phyloP scores from a whole-genome alignment of 2,329 filamentous ascomycete genomes.

The Alternaria longipes region DNA sequence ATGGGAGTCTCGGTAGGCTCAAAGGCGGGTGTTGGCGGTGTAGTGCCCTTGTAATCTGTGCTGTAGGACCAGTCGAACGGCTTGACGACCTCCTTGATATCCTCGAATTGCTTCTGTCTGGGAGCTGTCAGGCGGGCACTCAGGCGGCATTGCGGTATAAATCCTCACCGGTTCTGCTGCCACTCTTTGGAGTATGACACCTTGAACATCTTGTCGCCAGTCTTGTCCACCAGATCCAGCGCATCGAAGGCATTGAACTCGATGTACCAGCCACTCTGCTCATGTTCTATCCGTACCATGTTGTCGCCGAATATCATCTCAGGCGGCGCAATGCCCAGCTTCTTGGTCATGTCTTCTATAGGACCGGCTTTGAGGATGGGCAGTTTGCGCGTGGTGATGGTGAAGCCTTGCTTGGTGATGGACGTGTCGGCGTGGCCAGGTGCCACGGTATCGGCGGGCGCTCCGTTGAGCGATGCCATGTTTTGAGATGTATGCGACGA shows the following conservation, averaged over 20 bases:
- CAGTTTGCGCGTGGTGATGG: slow-evolving; percentile 83
- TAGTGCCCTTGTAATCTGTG: slow-evolving; percentile 82
- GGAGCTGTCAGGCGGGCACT: slow-evolving; percentile 15
- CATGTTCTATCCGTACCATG: slow-evolving; percentile 76
- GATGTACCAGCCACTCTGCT: slow-evolving; percentile 78
- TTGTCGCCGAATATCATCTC: slow-evolving; percentile 99
- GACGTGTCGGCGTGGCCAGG: slow-evolving; percentile 48
- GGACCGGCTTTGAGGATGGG: slow-evolving; percentile 92
- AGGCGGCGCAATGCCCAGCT: slow-evolving; percentile 84
- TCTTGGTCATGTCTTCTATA: slow-evolving; percentile 83
- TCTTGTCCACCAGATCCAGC: slow-evolving; percentile 92
- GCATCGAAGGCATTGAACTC: slow-evolving; percentile 87
- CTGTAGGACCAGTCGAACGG: slow-evolving; percentile 99
- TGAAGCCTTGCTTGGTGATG: slow-evolving; percentile 65
- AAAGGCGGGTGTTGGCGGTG: slow-evolving; percentile 54
- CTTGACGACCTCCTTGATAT: slow-evolving; percentile 92
- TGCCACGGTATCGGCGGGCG: slow-evolving; percentile 44
- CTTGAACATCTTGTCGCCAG: slow-evolving; percentile 86
- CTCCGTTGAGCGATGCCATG: slow-evolving; percentile 45
- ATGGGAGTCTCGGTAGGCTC: slow-evolving; percentile 66
- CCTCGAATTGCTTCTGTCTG: slow-evolving; percentile 80
- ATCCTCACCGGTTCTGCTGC: slow-evolving; percentile 69
- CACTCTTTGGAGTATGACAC: slow-evolving; percentile 93
- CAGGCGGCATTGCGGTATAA: background rate
- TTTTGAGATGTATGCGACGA: background rate